Conservation (phyloP, 768 basidiomycete genomes). For the Mycena alexandri region DNA sequence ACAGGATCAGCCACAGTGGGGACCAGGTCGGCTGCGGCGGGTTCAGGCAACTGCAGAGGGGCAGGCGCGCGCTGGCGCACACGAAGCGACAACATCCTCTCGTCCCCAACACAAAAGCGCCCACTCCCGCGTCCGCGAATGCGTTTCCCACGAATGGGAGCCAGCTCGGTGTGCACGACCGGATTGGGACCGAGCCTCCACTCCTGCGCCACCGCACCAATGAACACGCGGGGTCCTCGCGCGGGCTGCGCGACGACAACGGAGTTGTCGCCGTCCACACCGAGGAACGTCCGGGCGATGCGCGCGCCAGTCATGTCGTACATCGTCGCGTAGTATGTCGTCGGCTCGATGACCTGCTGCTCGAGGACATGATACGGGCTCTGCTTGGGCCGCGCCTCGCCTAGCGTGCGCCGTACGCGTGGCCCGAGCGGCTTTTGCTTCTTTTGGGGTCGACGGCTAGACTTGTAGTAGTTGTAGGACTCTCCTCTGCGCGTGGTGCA, state of each 20-base stretch:
- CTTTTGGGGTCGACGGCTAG: no score
- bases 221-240: slow-evolving; percentile 15
- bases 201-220: slow-evolving; percentile 23
- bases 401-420: not conserved
- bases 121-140: not conserved
- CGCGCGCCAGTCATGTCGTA: slow-evolving; percentile 29
- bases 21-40: no score
- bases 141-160: not conserved
- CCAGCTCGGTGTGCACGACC: slow-evolving; percentile 2
- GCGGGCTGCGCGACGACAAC: slow-evolving; percentile 4
- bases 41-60: not conserved
- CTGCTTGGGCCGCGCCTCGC: not conserved
- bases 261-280: slow-evolving; percentile 19
- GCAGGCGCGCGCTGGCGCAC: slow-evolving; percentile 6
- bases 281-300: slow-evolving; percentile 19
- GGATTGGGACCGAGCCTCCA: slow-evolving; percentile 32
- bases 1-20: no score
- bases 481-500: slow-evolving; percentile 27
- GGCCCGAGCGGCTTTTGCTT: not conserved
- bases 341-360: slow-evolving; percentile 23
- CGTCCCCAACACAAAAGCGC: slow-evolving; percentile 19
- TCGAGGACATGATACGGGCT: slow-evolving; percentile 14
- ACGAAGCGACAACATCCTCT: slow-evolving; percentile 9
- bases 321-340: slow-evolving; percentile 20
- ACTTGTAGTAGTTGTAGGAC: no score